These are phyloP conservation scores for Diddensiella transvaalensis DNA, from an alignment of 805 yeast genomes.

Conservation along the genomic window DNA sequence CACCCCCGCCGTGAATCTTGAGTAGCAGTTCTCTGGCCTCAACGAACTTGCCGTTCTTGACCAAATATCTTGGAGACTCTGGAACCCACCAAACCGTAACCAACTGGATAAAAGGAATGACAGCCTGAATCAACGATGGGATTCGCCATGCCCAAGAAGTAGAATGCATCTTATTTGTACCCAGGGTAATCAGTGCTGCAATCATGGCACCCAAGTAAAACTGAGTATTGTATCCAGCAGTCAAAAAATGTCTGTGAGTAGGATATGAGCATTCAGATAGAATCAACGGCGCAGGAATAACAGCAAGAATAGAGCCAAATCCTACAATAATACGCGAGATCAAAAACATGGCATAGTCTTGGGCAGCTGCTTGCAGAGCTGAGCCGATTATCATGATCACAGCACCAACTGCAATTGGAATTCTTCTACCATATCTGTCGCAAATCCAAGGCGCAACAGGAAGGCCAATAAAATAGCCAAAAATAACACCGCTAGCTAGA, in stretches of 20 bases:
- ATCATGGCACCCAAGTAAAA: conserved; percentile 67
- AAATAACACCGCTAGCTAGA: conserved; percentile 28
- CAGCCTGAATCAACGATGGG: conserved; percentile 66
- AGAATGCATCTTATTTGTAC: conserved; percentile 48
- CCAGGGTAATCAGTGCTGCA: conserved; percentile 74
- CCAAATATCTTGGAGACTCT: conserved; percentile 80
- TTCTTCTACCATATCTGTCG: conserved; percentile 62
- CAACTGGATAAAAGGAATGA: conserved; percentile 56
- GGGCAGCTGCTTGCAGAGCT: conserved; percentile 40
- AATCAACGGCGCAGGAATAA: conserved; percentile 77
- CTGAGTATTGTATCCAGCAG: conserved; percentile 63
- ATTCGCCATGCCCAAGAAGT: conserved; percentile 58
- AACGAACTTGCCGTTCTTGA: conserved; percentile 56
- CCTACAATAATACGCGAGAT: conserved; percentile 69
- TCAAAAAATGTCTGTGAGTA: conserved; percentile 56
- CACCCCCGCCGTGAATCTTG: conserved; percentile 17
- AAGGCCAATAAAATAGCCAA: conserved; percentile 70
- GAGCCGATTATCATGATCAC: conserved; percentile 57
- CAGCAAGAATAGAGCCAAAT: conserved; percentile 67
- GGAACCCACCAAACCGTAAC: conserved; percentile 56
- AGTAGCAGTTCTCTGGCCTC: conserved; percentile 35
- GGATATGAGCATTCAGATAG: conserved; percentile 70
- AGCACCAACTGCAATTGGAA: conserved; percentile 52
- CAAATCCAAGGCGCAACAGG: conserved; percentile 57
- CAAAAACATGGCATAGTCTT: conserved; percentile 58